Conservation (phyloP, 2,329 filamentous ascomycete species). For the Alternaria hordeiaustralica region DNA sequence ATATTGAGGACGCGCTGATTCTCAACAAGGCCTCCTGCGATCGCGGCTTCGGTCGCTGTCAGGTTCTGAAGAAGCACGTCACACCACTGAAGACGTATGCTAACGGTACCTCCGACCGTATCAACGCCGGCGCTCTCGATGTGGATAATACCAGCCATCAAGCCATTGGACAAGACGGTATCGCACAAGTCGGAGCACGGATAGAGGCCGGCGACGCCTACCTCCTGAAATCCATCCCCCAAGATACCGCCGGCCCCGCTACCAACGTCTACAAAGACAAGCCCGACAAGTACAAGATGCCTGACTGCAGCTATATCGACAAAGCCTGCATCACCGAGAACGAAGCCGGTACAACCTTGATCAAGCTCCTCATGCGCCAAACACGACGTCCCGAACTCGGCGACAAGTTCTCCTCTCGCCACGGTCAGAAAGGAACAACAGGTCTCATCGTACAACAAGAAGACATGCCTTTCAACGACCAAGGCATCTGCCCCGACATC, state of each 20-base stretch:
- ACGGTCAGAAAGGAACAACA: constrained; percentile 97
- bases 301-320: constrained; percentile 89
- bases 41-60: constrained; percentile 92
- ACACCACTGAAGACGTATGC: constrained; percentile 87
- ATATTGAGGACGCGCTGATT: constrained; percentile 98
- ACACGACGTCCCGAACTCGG: constrained; percentile 93
- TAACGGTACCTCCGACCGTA: constrained; percentile 71
- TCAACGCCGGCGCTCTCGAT: constrained; percentile 51
- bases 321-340: constrained; percentile 94
- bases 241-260: constrained; percentile 76
- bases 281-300: constrained; percentile 78
- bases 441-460: constrained; percentile 96
- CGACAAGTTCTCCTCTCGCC: constrained; percentile 98
- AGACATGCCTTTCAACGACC: constrained; percentile 94
- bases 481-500: constrained; percentile 91
- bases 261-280: constrained; percentile 70
- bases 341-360: constrained; percentile 80
- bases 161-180: constrained; percentile 82
- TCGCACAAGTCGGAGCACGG: constrained; percentile 84
- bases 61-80: constrained; percentile 95
- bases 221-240: constrained; percentile 86
- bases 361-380: constrained; percentile 97
- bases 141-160: constrained; percentile 65
- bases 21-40: constrained; percentile 96
- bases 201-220: constrained; percentile 82